A percentile compares a stretch with the other conserved stretches of the same genome.
These are phyloP conservation scores for Bidens hawaiensis DNA, from an alignment of 140 eudicot species.

Conservation along the genomic window DNA sequence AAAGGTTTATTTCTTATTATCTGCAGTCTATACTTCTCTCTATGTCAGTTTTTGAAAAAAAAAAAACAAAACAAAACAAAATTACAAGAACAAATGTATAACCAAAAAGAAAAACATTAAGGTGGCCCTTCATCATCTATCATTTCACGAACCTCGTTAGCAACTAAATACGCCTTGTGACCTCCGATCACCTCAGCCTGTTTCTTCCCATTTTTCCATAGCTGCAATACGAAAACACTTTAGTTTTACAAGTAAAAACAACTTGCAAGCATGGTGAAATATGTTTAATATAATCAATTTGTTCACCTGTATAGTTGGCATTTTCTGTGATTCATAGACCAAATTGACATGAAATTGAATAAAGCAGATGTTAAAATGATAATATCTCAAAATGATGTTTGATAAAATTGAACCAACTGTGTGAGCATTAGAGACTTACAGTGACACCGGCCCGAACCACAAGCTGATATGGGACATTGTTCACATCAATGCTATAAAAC, in stretches of 20 bases:
- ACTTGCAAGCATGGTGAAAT: not conserved
- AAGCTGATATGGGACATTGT: slow-evolving; percentile 70
- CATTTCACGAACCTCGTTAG: slow-evolving; percentile 81
- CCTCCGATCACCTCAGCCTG: slow-evolving; percentile 84
- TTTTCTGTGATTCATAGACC: slow-evolving; percentile 51
- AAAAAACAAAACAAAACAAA: no score
- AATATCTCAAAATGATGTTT: slow-evolving; percentile 8
- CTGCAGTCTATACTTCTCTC: not conserved
- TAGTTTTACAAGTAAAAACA: not conserved
- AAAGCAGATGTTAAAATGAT: slow-evolving; percentile 17
- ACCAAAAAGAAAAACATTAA: slow-evolving; percentile 3
- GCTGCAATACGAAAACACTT: slow-evolving; percentile 29
- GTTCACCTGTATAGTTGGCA: slow-evolving; percentile 88
- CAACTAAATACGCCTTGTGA: slow-evolving; percentile 78
- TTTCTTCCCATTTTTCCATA: slow-evolving; percentile 78
- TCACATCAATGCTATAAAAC: slow-evolving; percentile 70
- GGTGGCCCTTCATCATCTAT: slow-evolving; percentile 50
- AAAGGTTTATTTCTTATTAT: not conserved
- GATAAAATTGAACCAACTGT: not conserved
- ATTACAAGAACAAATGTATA: not conserved
- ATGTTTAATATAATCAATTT: not conserved
- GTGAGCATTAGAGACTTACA: slow-evolving; percentile 42
- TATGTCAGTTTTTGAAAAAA: not conserved
- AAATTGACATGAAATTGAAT: slow-evolving; percentile 39
- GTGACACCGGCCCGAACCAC: slow-evolving; percentile 79